phyloP scores from a whole-genome alignment of 352 stramenopile species.

The Thraustochytrium sp. region DNA sequence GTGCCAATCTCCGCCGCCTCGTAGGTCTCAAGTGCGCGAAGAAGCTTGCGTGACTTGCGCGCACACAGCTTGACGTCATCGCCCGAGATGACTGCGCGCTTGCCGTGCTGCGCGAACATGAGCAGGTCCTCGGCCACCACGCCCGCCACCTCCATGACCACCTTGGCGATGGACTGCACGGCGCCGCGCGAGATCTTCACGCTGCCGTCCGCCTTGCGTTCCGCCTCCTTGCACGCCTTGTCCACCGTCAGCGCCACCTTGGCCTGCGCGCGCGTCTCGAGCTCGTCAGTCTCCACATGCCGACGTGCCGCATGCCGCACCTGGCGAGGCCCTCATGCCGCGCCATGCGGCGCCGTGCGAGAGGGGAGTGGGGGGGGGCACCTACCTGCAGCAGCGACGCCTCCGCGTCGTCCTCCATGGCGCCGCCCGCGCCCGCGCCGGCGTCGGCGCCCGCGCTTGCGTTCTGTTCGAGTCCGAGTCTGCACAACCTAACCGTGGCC shows the following conservation, averaged over 20 bases:
- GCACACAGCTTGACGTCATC: slow-evolving; percentile 34
- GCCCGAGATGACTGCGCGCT: neutral
- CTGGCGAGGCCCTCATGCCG: no score
- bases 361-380: neutral
- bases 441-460: no score
- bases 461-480: no score
- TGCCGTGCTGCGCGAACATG: slow-evolving; percentile 7
- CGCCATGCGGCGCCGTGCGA: no score
- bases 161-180: neutral
- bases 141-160: neutral
- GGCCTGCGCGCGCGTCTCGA: neutral
- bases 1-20: neutral
- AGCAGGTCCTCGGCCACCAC: neutral
- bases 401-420: neutral
- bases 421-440: neutral
- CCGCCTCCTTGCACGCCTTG: neutral
- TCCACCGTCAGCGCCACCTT: neutral
- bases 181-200: neutral
- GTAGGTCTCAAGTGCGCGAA: neutral
- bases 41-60: neutral
- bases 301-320: no score
- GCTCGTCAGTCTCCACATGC: neutral
- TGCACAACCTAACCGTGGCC: no score
- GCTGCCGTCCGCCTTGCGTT: neutral
- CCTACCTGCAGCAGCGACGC: slow-evolving; percentile 16